Evolutionary conservation across 2,329 filamentous ascomycete genomes (phyloP), one percentile per base, ranked within the genome.

Genomic region (Botrytis sinoallii): DNA sequence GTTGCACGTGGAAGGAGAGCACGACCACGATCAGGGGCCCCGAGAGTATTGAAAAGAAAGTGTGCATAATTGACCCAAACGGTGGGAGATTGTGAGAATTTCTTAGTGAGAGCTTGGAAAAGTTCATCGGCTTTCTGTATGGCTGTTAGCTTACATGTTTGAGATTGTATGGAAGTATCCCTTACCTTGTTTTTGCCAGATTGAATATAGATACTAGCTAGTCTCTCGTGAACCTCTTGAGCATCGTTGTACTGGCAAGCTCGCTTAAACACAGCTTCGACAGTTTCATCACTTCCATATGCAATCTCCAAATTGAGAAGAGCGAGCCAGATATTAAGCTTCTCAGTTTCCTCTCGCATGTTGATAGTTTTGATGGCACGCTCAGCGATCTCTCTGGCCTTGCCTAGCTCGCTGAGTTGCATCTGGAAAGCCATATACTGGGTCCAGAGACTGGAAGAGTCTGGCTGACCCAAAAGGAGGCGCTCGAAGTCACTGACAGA

Each of bases 351-450:
- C 81, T 98, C 94, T 40, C 93, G 90, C 75, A 97, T 93, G 82
- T 93, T 93, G 84, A 99, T 98, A 25, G 92, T 97, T 81, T 92
- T 91, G 76, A 98, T 88, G 29, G 96, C 96, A 75, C 96, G 92
- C 83, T 98, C 93, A 2, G 94, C 95, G 74, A 98, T 92, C 77
- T 95, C 92, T 67, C 95, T 90, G 20, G 96, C 95, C 83, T 94
- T 96, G 75, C 91, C 90, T 32, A 97, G 87, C 83, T 99, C 96
- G 81, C 93, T 93, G 70, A 97, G 89, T 81, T 97, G 92, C 82
- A 98, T 91, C 83, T 98, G 94, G 88, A 97, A 97, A n/a, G 95
- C 94, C 94, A 99, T 98, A 84, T 99, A 99, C 77, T 93, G 89
- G 72, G 98, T 93, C 96, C 96, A 99, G 42, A 98, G 88, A 75